Conservation (phyloP, 2,329 filamentous ascomycete species). For the Alternaria novae-zelandiae region DNA sequence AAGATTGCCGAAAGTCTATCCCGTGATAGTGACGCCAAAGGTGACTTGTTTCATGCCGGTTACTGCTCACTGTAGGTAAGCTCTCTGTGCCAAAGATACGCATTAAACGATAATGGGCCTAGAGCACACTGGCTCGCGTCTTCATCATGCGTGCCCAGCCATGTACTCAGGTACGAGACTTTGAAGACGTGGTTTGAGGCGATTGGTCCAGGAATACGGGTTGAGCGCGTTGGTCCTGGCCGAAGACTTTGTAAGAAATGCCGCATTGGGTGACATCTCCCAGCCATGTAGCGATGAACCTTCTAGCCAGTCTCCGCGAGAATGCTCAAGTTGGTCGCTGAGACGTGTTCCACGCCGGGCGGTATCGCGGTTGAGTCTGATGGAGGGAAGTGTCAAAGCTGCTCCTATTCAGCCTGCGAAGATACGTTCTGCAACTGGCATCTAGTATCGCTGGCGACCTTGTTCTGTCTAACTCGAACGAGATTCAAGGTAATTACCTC, state of each 20-base stretch:
- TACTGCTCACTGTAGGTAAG: neutral
- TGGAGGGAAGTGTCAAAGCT: neutral
- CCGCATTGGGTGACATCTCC: neutral
- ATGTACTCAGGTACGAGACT: neutral
- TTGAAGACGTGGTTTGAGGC: neutral
- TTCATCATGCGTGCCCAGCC: neutral
- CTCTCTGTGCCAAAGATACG: neutral
- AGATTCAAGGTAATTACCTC: neutral
- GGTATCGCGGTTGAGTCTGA: neutral
- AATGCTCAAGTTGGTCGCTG: neutral
- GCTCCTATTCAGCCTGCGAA: neutral
- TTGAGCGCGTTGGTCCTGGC: neutral
- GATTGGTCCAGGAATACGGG: neutral
- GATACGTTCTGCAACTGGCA: neutral
- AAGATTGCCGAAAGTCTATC: neutral
- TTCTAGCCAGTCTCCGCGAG: neutral
- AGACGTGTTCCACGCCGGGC: neutral
- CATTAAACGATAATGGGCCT: neutral
- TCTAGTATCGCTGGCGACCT: neutral
- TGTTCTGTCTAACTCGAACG: neutral
- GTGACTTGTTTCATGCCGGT: neutral
- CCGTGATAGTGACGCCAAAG: neutral
- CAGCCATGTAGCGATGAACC: neutral
- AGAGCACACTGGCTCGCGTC: neutral
- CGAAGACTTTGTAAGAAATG: neutral